Base-by-base conservation (phyloP, 495 filamentous ascomycete genomes). In the Neurospora sp. region DNA sequence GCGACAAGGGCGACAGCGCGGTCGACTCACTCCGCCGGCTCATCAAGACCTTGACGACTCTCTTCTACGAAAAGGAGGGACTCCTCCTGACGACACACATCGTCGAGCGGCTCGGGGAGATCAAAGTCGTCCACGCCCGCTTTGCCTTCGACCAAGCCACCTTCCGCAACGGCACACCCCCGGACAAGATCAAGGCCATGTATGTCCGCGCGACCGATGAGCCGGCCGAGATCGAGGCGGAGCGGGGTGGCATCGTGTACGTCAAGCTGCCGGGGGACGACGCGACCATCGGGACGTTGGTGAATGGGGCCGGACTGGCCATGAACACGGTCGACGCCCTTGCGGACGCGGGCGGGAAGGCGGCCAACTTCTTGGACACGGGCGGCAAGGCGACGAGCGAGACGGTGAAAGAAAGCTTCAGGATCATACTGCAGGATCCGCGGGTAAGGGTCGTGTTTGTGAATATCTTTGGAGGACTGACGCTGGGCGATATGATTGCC, bases 271-370 rank as follows among this genome's bases (percentile, higher is more conserved):
- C 70, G 1, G 87, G 87, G 0, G 77, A 84, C 70, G 86, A 88
- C 74, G 86, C 84, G 69, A 70, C 69, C 4, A 88, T 94, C 73
- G 92, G 92, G 38, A 94, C 92, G 3, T 81, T 94, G 40, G 92
- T 94, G 73, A 97, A 97, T 77, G 94, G 94, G 59, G 94, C 94
- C 35, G 94, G 94, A 5, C 89, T 97, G 27, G 93, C 93, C 11
- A 96, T 97, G 93, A 96, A 96, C 81, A 96, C 94, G 0, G 89
- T 93, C 73, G 94, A 97, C 77, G 91, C 92, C 3, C 88, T 96
- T 8, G 85, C 86, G 4, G 81, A 88, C 46, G 89, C 88, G 73
- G 90, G 89, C 46, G 90, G 90, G 69, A 82, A 86, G 59, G 89
- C 88, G 38, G 87, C 93, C 39, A 97, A 97, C 74, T 97, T 97